phyloP scores from a whole-genome alignment of 805 yeast species.

The Ogataea philodendri region DNA sequence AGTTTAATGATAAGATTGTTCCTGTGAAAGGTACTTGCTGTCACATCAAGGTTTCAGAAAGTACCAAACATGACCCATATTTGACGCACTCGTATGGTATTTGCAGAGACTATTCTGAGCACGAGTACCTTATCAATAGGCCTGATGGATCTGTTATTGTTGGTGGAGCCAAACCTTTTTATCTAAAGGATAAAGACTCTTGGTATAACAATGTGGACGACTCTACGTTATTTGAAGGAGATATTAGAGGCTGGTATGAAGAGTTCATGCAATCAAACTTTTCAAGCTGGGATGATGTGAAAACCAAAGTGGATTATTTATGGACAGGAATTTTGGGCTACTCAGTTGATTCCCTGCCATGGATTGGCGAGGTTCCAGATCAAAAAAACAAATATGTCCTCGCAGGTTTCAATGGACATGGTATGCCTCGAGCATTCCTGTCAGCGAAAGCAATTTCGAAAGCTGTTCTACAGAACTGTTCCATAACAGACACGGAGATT shows the following conservation, averaged over 20 bases:
- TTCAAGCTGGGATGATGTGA: constrained; percentile 31
- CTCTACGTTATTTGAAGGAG: constrained; percentile 29
- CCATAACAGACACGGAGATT: constrained; percentile 8
- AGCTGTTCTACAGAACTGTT: constrained; percentile 9
- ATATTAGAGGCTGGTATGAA: constrained; percentile 23
- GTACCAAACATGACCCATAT: constrained; percentile 25
- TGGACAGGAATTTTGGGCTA: constrained; percentile 50
- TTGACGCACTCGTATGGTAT: constrained; percentile 35
- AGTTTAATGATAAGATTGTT: constrained; percentile 28
- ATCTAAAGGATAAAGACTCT: constrained; percentile 24
- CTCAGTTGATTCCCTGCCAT: constrained; percentile 39
- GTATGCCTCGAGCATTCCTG: constrained; percentile 45
- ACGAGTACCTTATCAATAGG: constrained; percentile 36
- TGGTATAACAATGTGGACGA: constrained; percentile 39
- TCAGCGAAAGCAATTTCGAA: constrained; percentile 41
- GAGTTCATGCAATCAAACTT: constrained; percentile 33
- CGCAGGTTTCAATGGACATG: constrained; percentile 50
- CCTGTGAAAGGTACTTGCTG: constrained; percentile 38
- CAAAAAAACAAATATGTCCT: constrained; percentile 32
- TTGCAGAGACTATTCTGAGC: constrained; percentile 15
- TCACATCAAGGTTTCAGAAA: constrained; percentile 25
- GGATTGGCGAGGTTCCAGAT: constrained; percentile 39
- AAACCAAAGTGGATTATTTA: constrained; percentile 25
- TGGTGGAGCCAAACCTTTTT: constrained; percentile 34
- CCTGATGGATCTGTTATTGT: constrained; percentile 39